These are phyloP conservation scores for Colletotrichum phormii DNA, from an alignment of 2,329 filamentous ascomycete genomes.

Conservation along the genomic window DNA sequence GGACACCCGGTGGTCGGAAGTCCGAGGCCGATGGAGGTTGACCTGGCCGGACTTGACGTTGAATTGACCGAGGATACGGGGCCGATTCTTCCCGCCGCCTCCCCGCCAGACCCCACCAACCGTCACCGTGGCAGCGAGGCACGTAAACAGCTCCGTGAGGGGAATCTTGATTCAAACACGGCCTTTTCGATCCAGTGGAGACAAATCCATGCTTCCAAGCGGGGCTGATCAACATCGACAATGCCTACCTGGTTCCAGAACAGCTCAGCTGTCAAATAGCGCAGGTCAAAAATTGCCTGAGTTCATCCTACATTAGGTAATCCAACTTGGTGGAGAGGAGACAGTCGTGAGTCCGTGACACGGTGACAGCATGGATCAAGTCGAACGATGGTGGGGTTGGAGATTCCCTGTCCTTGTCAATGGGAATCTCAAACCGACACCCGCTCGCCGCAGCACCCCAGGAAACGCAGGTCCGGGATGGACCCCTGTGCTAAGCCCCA, in stretches of 20 bases:
- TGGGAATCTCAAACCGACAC: conserved; percentile 7
- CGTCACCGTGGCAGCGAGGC: neutral
- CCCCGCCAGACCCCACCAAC: neutral
- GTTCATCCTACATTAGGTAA: conserved; percentile 8
- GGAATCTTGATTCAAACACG: neutral
- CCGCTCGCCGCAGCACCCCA: neutral
- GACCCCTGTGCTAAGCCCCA: conserved; percentile 20
- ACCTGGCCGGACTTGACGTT: neutral
- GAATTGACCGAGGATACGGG: neutral
- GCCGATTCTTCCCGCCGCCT: neutral
- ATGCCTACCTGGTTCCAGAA: neutral
- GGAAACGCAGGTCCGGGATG: conserved; percentile 10
- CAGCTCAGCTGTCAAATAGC: neutral
- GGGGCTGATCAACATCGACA: neutral
- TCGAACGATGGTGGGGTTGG: conserved; percentile 4
- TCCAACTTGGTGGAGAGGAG: neutral
- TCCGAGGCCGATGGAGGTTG: neutral
- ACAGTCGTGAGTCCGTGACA: neutral
- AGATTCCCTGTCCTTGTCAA: conserved; percentile 1
- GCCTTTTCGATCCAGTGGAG: neutral
- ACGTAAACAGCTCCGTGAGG: neutral
- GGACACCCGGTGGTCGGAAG: neutral
- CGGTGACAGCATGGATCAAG: neutral
- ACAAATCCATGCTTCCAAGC: neutral
- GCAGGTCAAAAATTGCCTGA: neutral